Evolutionary conservation across 495 filamentous ascomycete species (phyloP), one percentile per base, ranked within the genome.

Genomic region (Xanthoparmelia taractica): DNA sequence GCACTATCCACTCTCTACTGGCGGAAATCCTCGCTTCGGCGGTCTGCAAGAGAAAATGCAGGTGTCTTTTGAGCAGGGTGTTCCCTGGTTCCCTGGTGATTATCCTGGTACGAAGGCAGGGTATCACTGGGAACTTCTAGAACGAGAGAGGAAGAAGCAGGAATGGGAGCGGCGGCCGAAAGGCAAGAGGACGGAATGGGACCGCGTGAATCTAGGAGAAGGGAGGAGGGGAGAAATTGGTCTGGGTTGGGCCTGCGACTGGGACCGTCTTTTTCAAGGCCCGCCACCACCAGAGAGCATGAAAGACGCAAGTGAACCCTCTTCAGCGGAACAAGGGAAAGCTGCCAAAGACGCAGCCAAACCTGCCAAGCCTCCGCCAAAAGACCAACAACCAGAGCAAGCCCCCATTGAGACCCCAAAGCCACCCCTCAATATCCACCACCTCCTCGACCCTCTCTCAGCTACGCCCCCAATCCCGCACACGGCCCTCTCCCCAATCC

Each of bases 21-120:
- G 90, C 31, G 84, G 88, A 2, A 91, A 88, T 54, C 84, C 89
- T 12, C 80, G 87, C 36, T 91, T 97, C 67, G 93, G 91, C 23
- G 93, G 94, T 4, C 67, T 97, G 34, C 79, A 88, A 33, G 87
- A 97, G 72, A 79, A 85, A 59, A 79, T 86, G 60, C 95, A 98
- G 73, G 77, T 96, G 40, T 77, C 84, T 12, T 96, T 96, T 70
- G 91, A 97, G 72, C 80, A 83, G n/a, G 84, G 83, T 1, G 76
- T 78, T 37, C 83, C 89, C 15, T 95, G 87, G 85, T 98, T 97
- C 71, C 94, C 94, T 0, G 90, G 83, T 31, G 94, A 97, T 73
- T 92, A 84, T 63, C 91, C 90, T 0, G 91, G 89, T 3, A 96
- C 91, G 0, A 78, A 79, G 25, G 91, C 92, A 1, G 94, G 94